These are phyloP conservation scores for Diplotaxis tenuifolia DNA, from an alignment of 345 rosid genomes.

Conservation along the genomic window DNA sequence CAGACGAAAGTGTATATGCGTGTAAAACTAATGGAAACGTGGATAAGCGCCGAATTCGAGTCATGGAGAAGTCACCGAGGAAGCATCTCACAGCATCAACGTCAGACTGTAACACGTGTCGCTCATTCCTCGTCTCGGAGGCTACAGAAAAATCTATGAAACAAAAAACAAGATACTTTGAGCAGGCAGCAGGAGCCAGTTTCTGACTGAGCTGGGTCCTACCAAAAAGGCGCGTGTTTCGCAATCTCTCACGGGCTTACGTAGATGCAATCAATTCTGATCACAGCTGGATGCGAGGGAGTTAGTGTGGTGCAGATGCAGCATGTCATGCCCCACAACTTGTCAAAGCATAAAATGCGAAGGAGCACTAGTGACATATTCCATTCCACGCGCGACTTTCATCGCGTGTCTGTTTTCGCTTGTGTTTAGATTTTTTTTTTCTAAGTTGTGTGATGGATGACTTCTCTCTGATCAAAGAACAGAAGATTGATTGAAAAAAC, in stretches of 20 bases:
- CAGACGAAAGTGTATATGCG: background rate
- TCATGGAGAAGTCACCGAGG: constrained; percentile 39
- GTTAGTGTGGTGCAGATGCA: constrained; percentile 26
- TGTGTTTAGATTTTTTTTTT: background rate
- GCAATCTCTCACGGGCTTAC: constrained; percentile 27
- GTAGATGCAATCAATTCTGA: constrained; percentile 23
- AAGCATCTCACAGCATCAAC: constrained; percentile 32
- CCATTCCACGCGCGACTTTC: background rate
- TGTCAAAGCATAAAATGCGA: background rate
- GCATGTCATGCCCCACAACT: background rate
- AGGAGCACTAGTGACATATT: background rate
- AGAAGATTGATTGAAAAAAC: background rate
- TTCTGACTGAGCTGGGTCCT: constrained; percentile 14
- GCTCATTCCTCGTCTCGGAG: background rate
- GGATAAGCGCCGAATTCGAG: constrained; percentile 37
- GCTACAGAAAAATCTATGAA: background rate
- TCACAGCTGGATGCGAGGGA: constrained; percentile 32
- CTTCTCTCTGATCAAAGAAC: constrained; percentile 11
- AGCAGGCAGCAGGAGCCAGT: constrained; percentile 18
- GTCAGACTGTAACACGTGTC: constrained; percentile 35
- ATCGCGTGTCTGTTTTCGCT: background rate
- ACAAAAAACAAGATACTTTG: constrained; percentile 18
- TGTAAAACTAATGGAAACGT: constrained; percentile 14
- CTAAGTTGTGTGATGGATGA: background rate
- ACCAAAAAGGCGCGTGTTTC: constrained; percentile 14